These are phyloP conservation scores for Skeletonema costatum DNA, from an alignment of 108 stramenopile species.

Conservation along the genomic window DNA sequence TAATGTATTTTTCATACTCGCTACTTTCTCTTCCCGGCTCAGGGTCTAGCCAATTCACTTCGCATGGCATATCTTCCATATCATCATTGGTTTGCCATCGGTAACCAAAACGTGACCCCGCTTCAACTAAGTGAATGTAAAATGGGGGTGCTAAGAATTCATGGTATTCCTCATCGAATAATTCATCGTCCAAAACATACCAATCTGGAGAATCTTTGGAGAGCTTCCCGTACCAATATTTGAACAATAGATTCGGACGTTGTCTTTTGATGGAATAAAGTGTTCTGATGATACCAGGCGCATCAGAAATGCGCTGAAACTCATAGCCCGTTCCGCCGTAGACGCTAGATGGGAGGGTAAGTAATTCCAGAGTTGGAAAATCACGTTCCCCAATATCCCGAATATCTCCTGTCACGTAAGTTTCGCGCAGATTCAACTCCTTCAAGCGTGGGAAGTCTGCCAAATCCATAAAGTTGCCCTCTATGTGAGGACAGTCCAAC, in stretches of 20 bases:
- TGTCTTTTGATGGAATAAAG: not conserved
- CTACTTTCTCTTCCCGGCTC: too few species aligned
- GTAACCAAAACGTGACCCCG: too few species aligned
- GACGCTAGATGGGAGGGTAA: not conserved
- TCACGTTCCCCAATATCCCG: not conserved
- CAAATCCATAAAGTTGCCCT: not conserved
- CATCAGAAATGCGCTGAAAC: not conserved
- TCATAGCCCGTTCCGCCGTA: not conserved
- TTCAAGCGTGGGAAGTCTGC: not conserved
- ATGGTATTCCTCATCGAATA: not conserved
- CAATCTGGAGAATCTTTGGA: not conserved
- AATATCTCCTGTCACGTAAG: not conserved
- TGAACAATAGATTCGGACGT: not conserved
- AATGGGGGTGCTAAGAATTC: not conserved
- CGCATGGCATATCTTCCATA: not conserved
- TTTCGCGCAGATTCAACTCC: not conserved
- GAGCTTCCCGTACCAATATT: not conserved
- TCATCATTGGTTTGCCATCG: too few species aligned
- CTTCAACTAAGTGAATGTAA: too few species aligned
- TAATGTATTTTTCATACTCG: too few species aligned
- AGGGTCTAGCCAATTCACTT: too few species aligned
- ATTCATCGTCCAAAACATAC: too few species aligned
- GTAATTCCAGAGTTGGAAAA: not conserved
- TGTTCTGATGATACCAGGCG: not conserved
- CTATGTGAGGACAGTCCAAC: not conserved